A percentile compares a stretch with the other conserved stretches of the same genome.
Evolutionary conservation across 768 basidiomycete genomes (phyloP).

Genomic region (Termitomyces heimii): DNA sequence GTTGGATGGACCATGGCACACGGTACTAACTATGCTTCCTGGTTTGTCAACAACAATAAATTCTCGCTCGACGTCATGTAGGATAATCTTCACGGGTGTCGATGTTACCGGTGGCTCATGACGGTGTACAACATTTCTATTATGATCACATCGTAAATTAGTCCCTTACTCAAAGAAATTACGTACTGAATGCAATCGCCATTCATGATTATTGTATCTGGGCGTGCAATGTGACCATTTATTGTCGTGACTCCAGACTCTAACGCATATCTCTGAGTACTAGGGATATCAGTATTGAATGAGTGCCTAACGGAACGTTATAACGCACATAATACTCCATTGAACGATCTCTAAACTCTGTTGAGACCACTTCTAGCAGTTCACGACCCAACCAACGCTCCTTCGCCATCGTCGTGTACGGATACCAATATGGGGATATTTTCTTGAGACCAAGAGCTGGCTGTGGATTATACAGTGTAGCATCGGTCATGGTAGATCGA

Average conservation of each 20-base stretch:
- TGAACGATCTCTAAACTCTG: slow-evolving; percentile 89
- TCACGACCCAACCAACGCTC: slow-evolving; percentile 84
- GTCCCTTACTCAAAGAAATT: not conserved
- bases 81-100: slow-evolving; percentile 72
- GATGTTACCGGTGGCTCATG: slow-evolving; percentile 95
- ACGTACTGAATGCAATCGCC: slow-evolving; percentile 89
- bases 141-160: not conserved
- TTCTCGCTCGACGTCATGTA: slow-evolving; percentile 70
- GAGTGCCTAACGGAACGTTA: not conserved
- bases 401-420: slow-evolving; percentile 91
- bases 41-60: slow-evolving; percentile 97
- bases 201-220: slow-evolving; percentile 73
- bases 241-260: slow-evolving; percentile 93
- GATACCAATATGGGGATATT: slow-evolving; percentile 86
- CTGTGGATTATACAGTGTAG: slow-evolving; percentile 21
- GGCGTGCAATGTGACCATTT: slow-evolving; percentile 81
- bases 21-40: slow-evolving; percentile 81
- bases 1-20: slow-evolving; percentile 3
- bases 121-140: slow-evolving; percentile 88
- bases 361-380: slow-evolving; percentile 86
- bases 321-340: slow-evolving; percentile 91
- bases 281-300: not conserved
- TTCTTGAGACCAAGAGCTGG: slow-evolving; percentile 59
- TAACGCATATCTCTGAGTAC: slow-evolving; percentile 48
- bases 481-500: slow-evolving; percentile 41